Evolutionary conservation across 345 rosid genomes (phyloP).

Genomic region (Carallia brachiata): DNA sequence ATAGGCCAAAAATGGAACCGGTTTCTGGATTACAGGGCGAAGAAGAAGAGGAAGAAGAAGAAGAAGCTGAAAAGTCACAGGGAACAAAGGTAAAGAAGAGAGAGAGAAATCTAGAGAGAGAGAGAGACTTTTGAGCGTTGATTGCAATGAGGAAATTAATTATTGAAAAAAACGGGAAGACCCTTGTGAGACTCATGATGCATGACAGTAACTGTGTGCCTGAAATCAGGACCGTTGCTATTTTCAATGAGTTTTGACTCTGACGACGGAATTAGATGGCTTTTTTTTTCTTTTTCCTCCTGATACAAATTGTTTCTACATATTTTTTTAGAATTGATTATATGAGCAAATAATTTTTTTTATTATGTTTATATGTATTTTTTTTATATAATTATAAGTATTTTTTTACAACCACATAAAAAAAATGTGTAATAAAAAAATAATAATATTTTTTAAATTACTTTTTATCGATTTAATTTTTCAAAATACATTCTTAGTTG

Average conservation of each 20-base stretch:
- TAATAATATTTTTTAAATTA: too few relatives aligned
- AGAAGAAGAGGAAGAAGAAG: constrained; percentile 35
- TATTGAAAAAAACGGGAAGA: constrained; percentile 11
- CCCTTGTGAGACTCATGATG: neutral
- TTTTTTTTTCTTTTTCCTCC: too few relatives aligned
- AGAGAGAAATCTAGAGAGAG: constrained; percentile 27
- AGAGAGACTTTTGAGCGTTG: constrained; percentile 8
- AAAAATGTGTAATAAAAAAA: too few relatives aligned
- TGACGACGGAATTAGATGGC: neutral
- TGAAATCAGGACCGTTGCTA: constrained; percentile 5
- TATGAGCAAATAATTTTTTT: too few relatives aligned
- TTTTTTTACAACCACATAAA: too few relatives aligned
- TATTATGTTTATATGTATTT: too few relatives aligned
- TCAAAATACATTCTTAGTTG: too few relatives aligned
- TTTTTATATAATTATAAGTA: too few relatives aligned
- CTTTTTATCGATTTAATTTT: too few relatives aligned
- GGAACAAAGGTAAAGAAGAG: constrained; percentile 12
- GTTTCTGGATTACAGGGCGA: constrained; percentile 26
- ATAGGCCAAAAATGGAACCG: constrained; percentile 11
- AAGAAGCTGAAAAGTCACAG: constrained; percentile 43
- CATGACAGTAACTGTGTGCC: neutral
- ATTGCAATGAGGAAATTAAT: constrained; percentile 16
- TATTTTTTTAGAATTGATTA: too few relatives aligned
- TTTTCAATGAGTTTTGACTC: neutral
- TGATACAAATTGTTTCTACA: too few relatives aligned